These are phyloP conservation scores for Pythium aristosporum DNA, from an alignment of 352 stramenopile species.

Conservation along the genomic window DNA sequence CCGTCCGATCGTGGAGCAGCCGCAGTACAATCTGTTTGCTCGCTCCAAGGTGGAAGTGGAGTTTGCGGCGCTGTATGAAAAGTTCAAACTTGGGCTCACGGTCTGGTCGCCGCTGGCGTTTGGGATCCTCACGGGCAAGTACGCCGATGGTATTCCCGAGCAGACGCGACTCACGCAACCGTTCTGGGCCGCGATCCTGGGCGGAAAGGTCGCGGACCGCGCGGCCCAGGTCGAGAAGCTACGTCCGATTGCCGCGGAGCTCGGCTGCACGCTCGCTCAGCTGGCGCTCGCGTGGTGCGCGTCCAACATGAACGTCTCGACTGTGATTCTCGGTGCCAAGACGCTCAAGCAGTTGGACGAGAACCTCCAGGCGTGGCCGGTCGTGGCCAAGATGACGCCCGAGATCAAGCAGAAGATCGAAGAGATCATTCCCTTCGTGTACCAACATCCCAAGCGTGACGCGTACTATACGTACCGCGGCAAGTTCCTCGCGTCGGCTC, in stretches of 20 bases:
- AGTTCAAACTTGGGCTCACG: slow-evolving; percentile 42
- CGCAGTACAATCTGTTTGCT: slow-evolving; percentile 55
- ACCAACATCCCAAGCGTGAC: not conserved
- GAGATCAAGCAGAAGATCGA: slow-evolving; percentile 46
- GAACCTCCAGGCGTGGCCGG: slow-evolving; percentile 48
- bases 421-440: slow-evolving; percentile 34
- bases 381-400: slow-evolving; percentile 42
- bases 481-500: not conserved
- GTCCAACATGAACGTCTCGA: slow-evolving; percentile 44
- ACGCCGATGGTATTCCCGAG: slow-evolving; percentile 33
- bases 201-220: slow-evolving; percentile 20
- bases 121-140: slow-evolving; percentile 63
- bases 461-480: not conserved
- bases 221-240: slow-evolving; percentile 23
- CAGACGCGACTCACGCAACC: slow-evolving; percentile 20
- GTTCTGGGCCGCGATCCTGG: not conserved
- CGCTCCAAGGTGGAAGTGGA: slow-evolving; percentile 42
- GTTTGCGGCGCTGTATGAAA: slow-evolving; percentile 40
- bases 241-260: slow-evolving; percentile 32
- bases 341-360: slow-evolving; percentile 41
- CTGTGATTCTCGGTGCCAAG: slow-evolving; percentile 42
- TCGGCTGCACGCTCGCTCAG: slow-evolving; percentile 39
- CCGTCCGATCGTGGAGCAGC: slow-evolving; percentile 55
- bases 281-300: slow-evolving; percentile 46
- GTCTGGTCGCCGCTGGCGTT: slow-evolving; percentile 44